Conservation (phyloP, 148 eudicot species). For the Nepenthes gracilis region DNA sequence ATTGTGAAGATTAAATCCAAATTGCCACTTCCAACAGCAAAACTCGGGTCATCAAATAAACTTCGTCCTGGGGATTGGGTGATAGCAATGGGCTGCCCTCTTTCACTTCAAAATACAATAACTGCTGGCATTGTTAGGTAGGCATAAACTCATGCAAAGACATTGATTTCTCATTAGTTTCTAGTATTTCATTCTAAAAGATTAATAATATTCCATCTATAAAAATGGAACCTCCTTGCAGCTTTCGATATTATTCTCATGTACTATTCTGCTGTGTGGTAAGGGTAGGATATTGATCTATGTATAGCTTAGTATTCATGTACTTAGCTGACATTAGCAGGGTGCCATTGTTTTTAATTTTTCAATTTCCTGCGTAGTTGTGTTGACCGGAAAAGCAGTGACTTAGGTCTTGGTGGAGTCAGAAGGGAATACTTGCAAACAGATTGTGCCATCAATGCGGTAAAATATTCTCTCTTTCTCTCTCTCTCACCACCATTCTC, state of each 20-base stretch:
- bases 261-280: too few relatives aligned
- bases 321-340: too few relatives aligned
- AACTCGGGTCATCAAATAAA: slow-evolving; percentile 65
- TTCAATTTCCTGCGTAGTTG: slow-evolving; percentile 33
- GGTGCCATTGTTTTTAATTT: too few relatives aligned
- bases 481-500: not conserved
- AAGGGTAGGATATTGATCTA: not conserved
- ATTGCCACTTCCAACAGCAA: slow-evolving; percentile 81
- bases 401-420: slow-evolving; percentile 94
- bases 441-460: slow-evolving; percentile 82
- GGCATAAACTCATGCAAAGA: not conserved
- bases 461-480: slow-evolving; percentile 10
- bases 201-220: not conserved
- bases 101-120: slow-evolving; percentile 82
- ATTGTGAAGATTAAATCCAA: slow-evolving; percentile 72
- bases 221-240: too few relatives aligned
- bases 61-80: slow-evolving; percentile 99
- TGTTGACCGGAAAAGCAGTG: slow-evolving; percentile 92
- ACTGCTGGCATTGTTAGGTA: slow-evolving; percentile 98
- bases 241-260: not conserved
- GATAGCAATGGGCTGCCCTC: slow-evolving; percentile 90
- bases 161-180: not conserved
- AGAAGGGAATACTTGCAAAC: slow-evolving; percentile 83
- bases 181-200: not conserved
- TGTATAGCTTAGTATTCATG: not conserved